Base-by-base conservation (phyloP, 805 yeast species). In the Clavispora phyllophila region DNA sequence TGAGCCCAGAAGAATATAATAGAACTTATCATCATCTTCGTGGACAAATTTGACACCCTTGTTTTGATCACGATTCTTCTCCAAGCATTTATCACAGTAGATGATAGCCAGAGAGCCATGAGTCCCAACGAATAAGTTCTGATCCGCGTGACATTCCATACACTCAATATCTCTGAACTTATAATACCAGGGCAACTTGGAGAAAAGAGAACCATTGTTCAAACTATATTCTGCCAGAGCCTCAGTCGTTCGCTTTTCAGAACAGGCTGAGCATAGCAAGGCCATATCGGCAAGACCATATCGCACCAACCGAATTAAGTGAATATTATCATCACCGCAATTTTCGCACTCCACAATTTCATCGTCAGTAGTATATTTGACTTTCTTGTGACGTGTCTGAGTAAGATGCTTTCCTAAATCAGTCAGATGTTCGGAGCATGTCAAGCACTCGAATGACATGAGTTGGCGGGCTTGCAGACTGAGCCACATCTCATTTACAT, bases 251-350 rank as follows among this genome's bases (percentile, higher is more conserved):
- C 20, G 32, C 46, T 73, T 75, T 26, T 49, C 52, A 17, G 69
- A 58, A 54, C 85, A 79, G 4, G 46, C 37, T 25, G 61, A 63
- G 53, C 85, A 79, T 17, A 76, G 55, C 45, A 78, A 56, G 0
- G 70, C 57, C 70, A 79, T 73, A 50, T 78, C 82, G 14, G 74
- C 68, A 23, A 81, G 76, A 1, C 81, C 84, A 54, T 68, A 75
- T 29, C 84, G 57, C 7, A 75, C 62, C 36, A 79, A 64, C 39
- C 64, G 69, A 41, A 79, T 61, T 51, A 72, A 74, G 56, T 78
- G 82, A 37, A 80, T 67, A 50, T 78, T 79, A 29, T 67, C 50
- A 50, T 78, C 76, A 17, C 66, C 66, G 57, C 85, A 80, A 33
- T 73, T 76, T 53, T 78, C 83, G 57, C 85, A 80, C 48, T 66